Percentiles rank a stretch among this genome's conserved stretches.
These are phyloP conservation scores for Naegleria fowleri DNA, from an alignment of 208 protist species.

Conservation along the genomic window DNA sequence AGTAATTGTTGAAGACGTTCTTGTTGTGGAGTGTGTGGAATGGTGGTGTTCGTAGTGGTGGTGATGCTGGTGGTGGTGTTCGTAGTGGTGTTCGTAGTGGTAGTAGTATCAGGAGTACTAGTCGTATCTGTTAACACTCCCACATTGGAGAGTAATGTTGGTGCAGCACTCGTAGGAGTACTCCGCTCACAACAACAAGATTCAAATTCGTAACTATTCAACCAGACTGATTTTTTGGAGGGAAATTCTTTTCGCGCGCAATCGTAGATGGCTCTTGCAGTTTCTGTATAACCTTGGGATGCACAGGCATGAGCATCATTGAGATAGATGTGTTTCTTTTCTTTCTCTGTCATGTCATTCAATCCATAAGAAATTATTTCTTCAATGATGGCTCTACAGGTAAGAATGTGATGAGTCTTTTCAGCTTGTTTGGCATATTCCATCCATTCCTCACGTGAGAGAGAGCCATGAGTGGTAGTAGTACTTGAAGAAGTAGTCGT, in stretches of 20 bases:
- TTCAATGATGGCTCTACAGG: constrained; percentile 58
- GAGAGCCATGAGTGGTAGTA: constrained; percentile 39
- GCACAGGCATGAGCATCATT: constrained; percentile 59
- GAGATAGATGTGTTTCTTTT: constrained; percentile 67
- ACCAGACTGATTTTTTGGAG: constrained; percentile 67
- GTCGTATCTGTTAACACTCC: background rate
- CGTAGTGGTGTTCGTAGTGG: no score
- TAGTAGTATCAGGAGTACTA: no score
- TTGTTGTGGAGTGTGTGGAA: constrained; percentile 24
- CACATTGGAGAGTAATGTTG: background rate
- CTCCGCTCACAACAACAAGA: no score
- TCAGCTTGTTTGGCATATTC: constrained; percentile 65
- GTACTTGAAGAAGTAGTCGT: constrained; percentile 54
- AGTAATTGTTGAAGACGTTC: constrained; percentile 60
- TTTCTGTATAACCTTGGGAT: constrained; percentile 37
- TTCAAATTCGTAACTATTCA: constrained; percentile 62
- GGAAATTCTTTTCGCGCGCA: constrained; percentile 60
- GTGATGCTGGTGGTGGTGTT: no score
- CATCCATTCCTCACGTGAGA: constrained; percentile 72
- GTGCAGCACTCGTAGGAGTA: no score
- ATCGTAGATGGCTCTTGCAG: constrained; percentile 65
- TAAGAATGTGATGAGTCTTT: constrained; percentile 40
- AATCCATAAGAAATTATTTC: constrained; percentile 49
- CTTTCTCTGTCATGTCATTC: constrained; percentile 55
- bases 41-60: no score